phyloP scores from a whole-genome alignment of 2,329 filamentous ascomycete genomes.

The Westerdykella sp. region DNA sequence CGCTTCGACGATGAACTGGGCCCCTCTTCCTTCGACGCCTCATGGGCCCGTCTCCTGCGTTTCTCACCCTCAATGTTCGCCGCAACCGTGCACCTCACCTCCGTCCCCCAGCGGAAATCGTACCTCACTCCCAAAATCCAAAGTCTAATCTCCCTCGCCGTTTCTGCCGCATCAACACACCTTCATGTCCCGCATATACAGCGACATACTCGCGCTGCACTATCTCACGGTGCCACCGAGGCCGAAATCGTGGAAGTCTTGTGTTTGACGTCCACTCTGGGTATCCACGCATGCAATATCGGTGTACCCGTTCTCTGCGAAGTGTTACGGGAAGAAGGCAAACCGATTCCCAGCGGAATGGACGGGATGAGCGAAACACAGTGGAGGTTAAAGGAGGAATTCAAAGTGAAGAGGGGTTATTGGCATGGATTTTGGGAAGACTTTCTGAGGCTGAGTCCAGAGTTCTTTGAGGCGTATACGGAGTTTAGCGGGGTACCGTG shows the following conservation, averaged over 20 bases:
- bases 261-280: constrained; percentile 40
- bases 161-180: constrained; percentile 42
- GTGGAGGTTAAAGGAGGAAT: constrained; percentile 38
- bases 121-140: constrained; percentile 40
- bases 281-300: constrained; percentile 45
- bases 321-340: constrained; percentile 42
- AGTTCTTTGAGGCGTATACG: constrained; percentile 46
- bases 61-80: constrained; percentile 27
- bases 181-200: constrained; percentile 42
- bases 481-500: constrained; percentile 44
- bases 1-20: constrained; percentile 21
- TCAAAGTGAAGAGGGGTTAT: constrained; percentile 43
- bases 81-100: constrained; percentile 20
- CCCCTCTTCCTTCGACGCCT: constrained; percentile 17
- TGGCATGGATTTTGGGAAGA: constrained; percentile 45
- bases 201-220: constrained; percentile 36
- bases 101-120: constrained; percentile 24
- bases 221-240: constrained; percentile 36
- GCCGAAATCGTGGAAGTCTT: constrained; percentile 44
- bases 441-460: constrained; percentile 40
- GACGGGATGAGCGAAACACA: constrained; percentile 33
- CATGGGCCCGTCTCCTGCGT: constrained; percentile 23
- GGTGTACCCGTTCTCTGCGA: constrained; percentile 44
- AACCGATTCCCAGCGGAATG: constrained; percentile 22
- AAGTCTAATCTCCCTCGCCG: constrained; percentile 40